A percentile compares a stretch with the other conserved stretches of the same genome.
Evolutionary conservation across 495 filamentous ascomycete species (phyloP).

Genomic region (Penicillium ucsense): DNA sequence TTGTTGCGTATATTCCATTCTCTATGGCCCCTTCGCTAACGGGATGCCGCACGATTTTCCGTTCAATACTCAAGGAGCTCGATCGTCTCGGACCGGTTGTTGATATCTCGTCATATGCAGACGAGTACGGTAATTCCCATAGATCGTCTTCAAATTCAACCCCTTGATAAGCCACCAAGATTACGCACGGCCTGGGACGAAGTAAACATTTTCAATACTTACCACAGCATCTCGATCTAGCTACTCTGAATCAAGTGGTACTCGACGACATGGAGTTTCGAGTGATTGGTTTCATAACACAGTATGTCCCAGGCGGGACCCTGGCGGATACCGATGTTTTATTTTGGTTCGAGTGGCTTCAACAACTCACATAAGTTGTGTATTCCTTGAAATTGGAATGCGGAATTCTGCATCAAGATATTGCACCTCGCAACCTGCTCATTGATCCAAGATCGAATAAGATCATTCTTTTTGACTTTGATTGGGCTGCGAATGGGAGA

Average conservation of each 20-base stretch:
- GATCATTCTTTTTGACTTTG: conserved; percentile 33
- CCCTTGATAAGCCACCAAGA: conserved; percentile 7
- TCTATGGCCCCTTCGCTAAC: conserved; percentile 6
- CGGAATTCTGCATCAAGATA: conserved; percentile 32
- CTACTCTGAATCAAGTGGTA: conserved; percentile 27
- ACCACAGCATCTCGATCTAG: conserved; percentile 23
- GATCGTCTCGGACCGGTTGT: conserved; percentile 13
- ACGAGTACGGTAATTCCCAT: conserved; percentile 6
- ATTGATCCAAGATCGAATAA: conserved; percentile 19
- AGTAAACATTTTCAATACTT: conserved; percentile 23
- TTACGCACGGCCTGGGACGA: conserved; percentile 24
- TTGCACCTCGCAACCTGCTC: conserved; percentile 29
- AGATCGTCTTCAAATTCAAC: conserved; percentile 16
- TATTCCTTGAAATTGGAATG: conserved; percentile 31
- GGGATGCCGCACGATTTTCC: conserved; percentile 4
- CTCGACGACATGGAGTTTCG: conserved; percentile 23
- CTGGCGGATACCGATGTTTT: conserved; percentile 14
- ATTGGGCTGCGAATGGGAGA: conserved; percentile 17
- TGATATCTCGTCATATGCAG: conserved; percentile 9
- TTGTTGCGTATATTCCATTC: conserved; percentile 14
- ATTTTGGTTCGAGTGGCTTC: conserved; percentile 29
- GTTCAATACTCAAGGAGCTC: conserved; percentile 3
- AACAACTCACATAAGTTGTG: conserved; percentile 25
- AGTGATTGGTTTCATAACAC: conserved; percentile 31
- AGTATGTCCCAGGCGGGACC: conserved; percentile 23